Base-by-base conservation (phyloP, 2,329 filamentous ascomycete genomes). In the Podosphaera fusca region DNA sequence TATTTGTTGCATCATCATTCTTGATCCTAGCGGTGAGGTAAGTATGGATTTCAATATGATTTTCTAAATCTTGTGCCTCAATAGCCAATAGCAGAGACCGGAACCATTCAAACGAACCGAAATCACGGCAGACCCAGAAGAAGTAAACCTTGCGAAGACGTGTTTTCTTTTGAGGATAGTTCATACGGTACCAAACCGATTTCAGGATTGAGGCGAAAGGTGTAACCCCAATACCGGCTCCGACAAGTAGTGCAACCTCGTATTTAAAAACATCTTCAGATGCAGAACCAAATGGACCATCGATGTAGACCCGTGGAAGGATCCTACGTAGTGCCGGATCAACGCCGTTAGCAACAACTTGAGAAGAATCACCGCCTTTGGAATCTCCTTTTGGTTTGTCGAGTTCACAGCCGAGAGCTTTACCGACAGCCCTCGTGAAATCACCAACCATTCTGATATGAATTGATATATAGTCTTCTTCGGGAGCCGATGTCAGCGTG, bases 181-280 rank as follows among this genome's bases (percentile, higher is more conserved):
- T 90, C 82, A 90, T 88, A 55, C 86, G 80, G 73, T 92, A 94
- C 87, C 87, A 94, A 70, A 94, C 90, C 56, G 84, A 88, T 74
- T 94, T 94, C 66, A 90, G 76, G 63, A 90, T 89, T 0, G 84
- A 87, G 10, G 85, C 85, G 70, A 88, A 90, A 0, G 85, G 85
- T n/a, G 85, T 90, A 10, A 89, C 85, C 62, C 85, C 85, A 61
- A 90, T 90, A 69, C 85, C 85, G 0, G 85, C 86, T 59, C 85
- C 85, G 59, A 85, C 82, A n/a, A 90, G 77, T 33, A 89, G 74
- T 4, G 85, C 79, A 45, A 87, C 76, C 70, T 90, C 85, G 68
- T 87, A 89, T 70, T 89, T 92, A 75, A 92, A 92, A 51, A 94
- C 86, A 64, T 92, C 86, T 67, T 92, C 85, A 0, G 87, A 90